Evolutionary conservation across 2,329 filamentous ascomycete genomes (phyloP).

Genomic region (Anthostomella pinea): DNA sequence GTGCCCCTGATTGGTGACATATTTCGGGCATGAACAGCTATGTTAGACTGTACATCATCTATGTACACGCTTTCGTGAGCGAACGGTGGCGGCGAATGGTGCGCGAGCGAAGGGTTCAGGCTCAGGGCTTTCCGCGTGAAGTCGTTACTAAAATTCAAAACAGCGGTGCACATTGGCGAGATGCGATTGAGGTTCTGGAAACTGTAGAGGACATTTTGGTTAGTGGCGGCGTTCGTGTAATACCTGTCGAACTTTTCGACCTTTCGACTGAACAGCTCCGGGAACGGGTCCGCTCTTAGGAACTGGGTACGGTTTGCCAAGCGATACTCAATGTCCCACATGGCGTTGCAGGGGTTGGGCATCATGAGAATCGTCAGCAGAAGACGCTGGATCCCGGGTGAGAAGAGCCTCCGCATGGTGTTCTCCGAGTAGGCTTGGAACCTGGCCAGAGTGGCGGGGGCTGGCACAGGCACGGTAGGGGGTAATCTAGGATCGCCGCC

Average conservation of each 20-base stretch:
- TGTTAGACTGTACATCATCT: conserved; percentile 1
- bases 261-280: not conserved
- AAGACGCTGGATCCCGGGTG: not conserved
- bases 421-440: not conserved
- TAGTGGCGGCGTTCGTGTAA: not conserved
- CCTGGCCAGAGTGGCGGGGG: not conserved
- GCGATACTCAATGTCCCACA: not conserved
- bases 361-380: not conserved
- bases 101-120: not conserved
- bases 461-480: not conserved
- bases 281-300: not conserved
- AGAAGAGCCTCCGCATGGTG: not conserved
- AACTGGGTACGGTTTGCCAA: not conserved
- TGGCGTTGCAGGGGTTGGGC: not conserved
- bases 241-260: not conserved
- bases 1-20: not conserved
- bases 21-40: not conserved
- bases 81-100: not conserved
- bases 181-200: not conserved
- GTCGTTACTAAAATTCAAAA: not conserved
- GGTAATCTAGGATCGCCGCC: not conserved
- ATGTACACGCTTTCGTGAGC: not conserved
- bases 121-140: not conserved
- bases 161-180: not conserved
- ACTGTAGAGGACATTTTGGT: not conserved